A percentile compares a stretch with the other conserved stretches of the same genome.
phyloP scores from a whole-genome alignment of 1,139 yeast species.

The Magnusiomyces sp. region DNA sequence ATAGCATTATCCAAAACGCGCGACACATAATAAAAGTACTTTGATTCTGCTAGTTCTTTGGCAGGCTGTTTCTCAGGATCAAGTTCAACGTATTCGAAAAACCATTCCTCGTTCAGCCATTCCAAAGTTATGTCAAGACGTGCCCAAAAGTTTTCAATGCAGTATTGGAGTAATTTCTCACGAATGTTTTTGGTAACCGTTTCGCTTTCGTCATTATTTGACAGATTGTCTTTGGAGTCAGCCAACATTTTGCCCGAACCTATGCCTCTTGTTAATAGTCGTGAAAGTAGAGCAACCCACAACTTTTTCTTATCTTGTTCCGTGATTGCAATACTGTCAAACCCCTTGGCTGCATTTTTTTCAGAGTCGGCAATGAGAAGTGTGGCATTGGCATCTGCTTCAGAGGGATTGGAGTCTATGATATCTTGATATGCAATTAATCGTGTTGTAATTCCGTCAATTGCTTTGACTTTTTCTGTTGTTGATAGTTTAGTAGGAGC shows the following conservation, averaged over 20 bases:
- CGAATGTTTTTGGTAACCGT: slow-evolving; percentile 47
- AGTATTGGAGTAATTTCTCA: slow-evolving; percentile 61
- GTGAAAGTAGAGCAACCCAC: slow-evolving; percentile 67
- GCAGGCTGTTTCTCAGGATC: slow-evolving; percentile 4
- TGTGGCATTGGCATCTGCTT: slow-evolving; percentile 9
- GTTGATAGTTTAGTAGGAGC: slow-evolving; percentile 36
- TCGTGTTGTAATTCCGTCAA: slow-evolving; percentile 25
- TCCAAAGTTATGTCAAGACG: slow-evolving; percentile 73
- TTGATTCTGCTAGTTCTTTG: slow-evolving; percentile 17
- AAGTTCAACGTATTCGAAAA: slow-evolving; percentile 46
- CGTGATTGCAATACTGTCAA: slow-evolving; percentile 24
- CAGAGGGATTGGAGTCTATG: slow-evolving; percentile 3
- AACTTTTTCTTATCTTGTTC: slow-evolving; percentile 48
- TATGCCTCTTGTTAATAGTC: slow-evolving; percentile 78
- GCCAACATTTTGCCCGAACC: slow-evolving; percentile 16
- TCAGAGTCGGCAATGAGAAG: slow-evolving; percentile 15
- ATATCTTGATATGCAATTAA: slow-evolving; percentile 24
- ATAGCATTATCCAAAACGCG: slow-evolving; percentile 70
- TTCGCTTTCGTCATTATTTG: not conserved
- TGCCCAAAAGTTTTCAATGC: slow-evolving; percentile 62
- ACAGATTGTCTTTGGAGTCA: not conserved
- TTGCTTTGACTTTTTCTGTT: slow-evolving; percentile 21
- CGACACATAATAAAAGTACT: slow-evolving; percentile 50
- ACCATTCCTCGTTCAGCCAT: slow-evolving; percentile 98
- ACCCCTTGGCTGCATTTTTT: slow-evolving; percentile 23